Evolutionary conservation across 2,329 filamentous ascomycete genomes (phyloP).

Genomic region (Trichophyton simii): DNA sequence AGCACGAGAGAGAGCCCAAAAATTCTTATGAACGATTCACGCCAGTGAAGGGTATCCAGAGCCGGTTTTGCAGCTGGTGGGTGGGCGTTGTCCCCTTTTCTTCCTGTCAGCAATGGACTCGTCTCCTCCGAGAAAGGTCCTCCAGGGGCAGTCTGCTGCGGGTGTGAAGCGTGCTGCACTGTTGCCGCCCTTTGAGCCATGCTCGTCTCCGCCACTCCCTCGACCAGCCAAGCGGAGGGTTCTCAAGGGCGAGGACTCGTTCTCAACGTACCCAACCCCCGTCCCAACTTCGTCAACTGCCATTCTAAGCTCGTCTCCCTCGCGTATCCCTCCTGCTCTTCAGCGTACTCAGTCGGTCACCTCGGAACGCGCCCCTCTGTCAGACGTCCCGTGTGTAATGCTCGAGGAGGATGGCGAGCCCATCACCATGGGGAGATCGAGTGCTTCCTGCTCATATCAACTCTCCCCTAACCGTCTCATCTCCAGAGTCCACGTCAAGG

Average conservation of each 20-base stretch:
- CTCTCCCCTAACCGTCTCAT: conserved; percentile 84
- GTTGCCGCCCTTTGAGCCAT: conserved; percentile 39
- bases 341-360: conserved; percentile 51
- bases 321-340: conserved; percentile 44
- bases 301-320: conserved; percentile 77
- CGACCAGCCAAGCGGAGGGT: conserved; percentile 36
- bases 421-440: conserved; percentile 80
- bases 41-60: neutral
- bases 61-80: neutral
- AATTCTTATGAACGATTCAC: neutral
- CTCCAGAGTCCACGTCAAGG: conserved; percentile 85
- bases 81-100: conserved; percentile 6
- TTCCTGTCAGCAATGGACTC: conserved; percentile 28
- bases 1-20: neutral
- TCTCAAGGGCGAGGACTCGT: conserved; percentile 31
- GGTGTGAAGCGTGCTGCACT: conserved; percentile 37
- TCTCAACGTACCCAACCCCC: conserved; percentile 73
- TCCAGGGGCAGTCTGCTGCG: conserved; percentile 20
- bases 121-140: conserved; percentile 24
- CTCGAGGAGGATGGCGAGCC: conserved; percentile 70
- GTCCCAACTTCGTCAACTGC: conserved; percentile 88
- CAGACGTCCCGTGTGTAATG: conserved; percentile 68
- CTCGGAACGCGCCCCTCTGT: conserved; percentile 72
- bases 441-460: conserved; percentile 90
- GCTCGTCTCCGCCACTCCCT: conserved; percentile 37